These are phyloP conservation scores for Aspergillus biplanus DNA, from an alignment of 495 filamentous ascomycete genomes.

Conservation along the genomic window DNA sequence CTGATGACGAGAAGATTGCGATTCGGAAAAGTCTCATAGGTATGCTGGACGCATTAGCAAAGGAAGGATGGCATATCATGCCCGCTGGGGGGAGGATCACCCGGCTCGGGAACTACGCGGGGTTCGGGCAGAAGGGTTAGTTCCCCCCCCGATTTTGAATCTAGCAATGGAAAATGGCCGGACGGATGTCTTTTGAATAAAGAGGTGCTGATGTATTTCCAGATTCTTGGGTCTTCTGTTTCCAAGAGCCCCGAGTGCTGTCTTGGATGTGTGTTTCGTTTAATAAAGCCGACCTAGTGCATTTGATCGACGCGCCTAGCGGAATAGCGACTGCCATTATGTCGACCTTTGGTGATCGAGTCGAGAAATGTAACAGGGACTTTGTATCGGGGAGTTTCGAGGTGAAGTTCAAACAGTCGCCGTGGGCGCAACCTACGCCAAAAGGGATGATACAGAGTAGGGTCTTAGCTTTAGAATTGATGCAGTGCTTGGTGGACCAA, in stretches of 20 bases:
- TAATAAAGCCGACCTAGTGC: conserved; percentile 18
- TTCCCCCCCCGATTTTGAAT: no score
- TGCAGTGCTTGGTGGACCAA: conserved; percentile 17
- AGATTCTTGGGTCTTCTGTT: neutral
- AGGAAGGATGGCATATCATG: conserved; percentile 22
- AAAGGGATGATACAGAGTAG: conserved; percentile 18
- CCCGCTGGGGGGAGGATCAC: conserved; percentile 9
- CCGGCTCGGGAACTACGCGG: conserved; percentile 13
- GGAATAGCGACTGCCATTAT: conserved; percentile 9
- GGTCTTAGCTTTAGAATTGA: conserved; percentile 16
- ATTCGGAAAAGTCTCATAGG: conserved; percentile 16
- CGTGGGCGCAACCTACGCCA: conserved; percentile 2
- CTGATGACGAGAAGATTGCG: conserved; percentile 22
- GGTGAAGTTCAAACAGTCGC: conserved; percentile 8
- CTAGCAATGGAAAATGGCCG: neutral
- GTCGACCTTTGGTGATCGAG: conserved; percentile 9
- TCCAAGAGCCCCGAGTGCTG: neutral
- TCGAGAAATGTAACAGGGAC: conserved; percentile 21
- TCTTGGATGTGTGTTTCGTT: conserved; percentile 24
- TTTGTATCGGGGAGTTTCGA: conserved; percentile 23
- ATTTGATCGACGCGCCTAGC: conserved; percentile 18
- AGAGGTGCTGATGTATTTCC: no score
- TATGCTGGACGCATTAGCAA: conserved; percentile 17
- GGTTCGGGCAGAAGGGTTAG: conserved; percentile 16
- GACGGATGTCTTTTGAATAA: no score